These are phyloP conservation scores for Penicillium cataractarum DNA, from an alignment of 495 filamentous ascomycete genomes.

Conservation along the genomic window DNA sequence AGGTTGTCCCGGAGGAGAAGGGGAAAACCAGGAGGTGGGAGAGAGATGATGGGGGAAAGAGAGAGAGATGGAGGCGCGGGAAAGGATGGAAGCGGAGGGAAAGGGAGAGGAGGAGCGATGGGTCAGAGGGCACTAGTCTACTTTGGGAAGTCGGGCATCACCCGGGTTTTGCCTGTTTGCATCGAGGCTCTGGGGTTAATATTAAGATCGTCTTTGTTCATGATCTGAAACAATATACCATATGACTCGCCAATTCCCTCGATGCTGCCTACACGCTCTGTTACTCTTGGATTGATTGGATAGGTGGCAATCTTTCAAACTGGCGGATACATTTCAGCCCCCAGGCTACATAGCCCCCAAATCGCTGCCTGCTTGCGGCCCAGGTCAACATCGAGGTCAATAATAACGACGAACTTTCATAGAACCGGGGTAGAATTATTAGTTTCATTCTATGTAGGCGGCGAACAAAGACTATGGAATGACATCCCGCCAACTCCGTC, in stretches of 20 bases:
- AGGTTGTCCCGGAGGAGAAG: background rate
- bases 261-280: background rate
- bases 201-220: no score
- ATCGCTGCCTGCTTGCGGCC: background rate
- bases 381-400: background rate
- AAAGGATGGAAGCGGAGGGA: conserved; percentile 18
- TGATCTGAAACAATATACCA: background rate
- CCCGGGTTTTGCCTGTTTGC: conserved; percentile 25
- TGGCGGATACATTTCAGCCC: no score
- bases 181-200: conserved; percentile 2
- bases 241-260: no score
- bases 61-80: conserved; percentile 20
- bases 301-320: background rate
- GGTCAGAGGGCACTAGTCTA: conserved; percentile 9
- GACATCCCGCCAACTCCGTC: conserved; percentile 23
- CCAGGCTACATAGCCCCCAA: conserved; percentile 4
- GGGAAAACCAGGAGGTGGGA: conserved; percentile 13
- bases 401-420: background rate
- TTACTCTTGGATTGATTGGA: background rate
- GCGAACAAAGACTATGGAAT: conserved; percentile 21
- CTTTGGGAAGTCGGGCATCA: conserved; percentile 18
- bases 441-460: conserved; percentile 25
- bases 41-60: conserved; percentile 7
- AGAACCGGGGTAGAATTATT: conserved; percentile 8
- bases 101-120: conserved; percentile 17